phyloP scores from a whole-genome alignment of 768 basidiomycete genomes.

The Wakefieldia striispora region DNA sequence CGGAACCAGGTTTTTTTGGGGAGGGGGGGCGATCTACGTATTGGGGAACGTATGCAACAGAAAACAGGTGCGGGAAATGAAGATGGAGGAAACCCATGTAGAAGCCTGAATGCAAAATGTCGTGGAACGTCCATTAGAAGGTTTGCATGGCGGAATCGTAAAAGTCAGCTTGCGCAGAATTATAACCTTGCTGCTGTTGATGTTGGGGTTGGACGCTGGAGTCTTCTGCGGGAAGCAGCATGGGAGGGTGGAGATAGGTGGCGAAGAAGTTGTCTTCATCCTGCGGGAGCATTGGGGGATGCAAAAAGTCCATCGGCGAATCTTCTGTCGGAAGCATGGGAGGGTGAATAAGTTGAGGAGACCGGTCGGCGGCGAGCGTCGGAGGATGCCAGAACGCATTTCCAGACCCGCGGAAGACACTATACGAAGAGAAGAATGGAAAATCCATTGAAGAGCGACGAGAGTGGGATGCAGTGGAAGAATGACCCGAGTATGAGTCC shows the following conservation, averaged over 20 bases:
- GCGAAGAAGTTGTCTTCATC: slow-evolving; percentile 65
- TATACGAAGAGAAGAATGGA: slow-evolving; percentile 56
- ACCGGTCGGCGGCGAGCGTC: slow-evolving; percentile 59
- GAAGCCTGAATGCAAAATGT: slow-evolving; percentile 2
- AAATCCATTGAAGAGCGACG: slow-evolving; percentile 64
- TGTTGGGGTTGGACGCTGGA: slow-evolving; percentile 18
- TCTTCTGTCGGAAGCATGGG: slow-evolving; percentile 67
- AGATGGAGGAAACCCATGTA: slow-evolving; percentile 1
- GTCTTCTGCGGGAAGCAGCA: slow-evolving; percentile 46
- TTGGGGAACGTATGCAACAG: background rate
- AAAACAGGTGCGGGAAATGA: background rate
- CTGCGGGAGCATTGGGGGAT: slow-evolving; percentile 56
- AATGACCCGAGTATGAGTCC: slow-evolving; percentile 59
- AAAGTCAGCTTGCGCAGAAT: slow-evolving; percentile 25
- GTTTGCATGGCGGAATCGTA: slow-evolving; percentile 38
- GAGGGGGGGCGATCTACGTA: slow-evolving; percentile 19
- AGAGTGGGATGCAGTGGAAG: slow-evolving; percentile 56
- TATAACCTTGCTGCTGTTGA: slow-evolving; percentile 21
- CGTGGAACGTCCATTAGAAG: slow-evolving; percentile 18
- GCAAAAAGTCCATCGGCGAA: slow-evolving; percentile 70
- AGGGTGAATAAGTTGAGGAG: slow-evolving; percentile 62
- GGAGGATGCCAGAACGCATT: slow-evolving; percentile 77
- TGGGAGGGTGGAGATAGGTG: slow-evolving; percentile 54
- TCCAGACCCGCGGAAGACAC: slow-evolving; percentile 53
- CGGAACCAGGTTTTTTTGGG: slow-evolving; percentile 12